Evolutionary conservation across 192 early-diverging fungal genomes (phyloP).

Genomic region (Coemansia sp.): DNA sequence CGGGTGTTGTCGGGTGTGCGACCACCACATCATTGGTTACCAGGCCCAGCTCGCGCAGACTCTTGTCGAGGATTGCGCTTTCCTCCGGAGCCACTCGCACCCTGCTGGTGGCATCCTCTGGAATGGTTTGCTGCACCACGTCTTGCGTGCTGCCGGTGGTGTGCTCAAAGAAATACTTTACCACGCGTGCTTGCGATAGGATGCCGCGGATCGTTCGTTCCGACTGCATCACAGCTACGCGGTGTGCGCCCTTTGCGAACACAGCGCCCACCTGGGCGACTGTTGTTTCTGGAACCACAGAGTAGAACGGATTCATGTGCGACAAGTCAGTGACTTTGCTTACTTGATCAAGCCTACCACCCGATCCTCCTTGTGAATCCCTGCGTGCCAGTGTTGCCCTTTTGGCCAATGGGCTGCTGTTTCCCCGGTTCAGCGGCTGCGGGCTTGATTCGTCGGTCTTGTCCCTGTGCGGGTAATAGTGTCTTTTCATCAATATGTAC

Average conservation of each 20-base stretch:
- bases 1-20: conserved; percentile 56
- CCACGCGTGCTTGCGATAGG: conserved; percentile 71
- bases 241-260: conserved; percentile 75
- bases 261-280: conserved; percentile 68
- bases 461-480: background rate
- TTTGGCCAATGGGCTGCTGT: conserved; percentile 5
- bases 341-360: conserved; percentile 35
- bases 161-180: conserved; percentile 69
- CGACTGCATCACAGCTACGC: conserved; percentile 72
- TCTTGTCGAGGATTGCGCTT: conserved; percentile 20
- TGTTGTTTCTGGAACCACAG: conserved; percentile 73
- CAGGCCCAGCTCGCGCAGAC: conserved; percentile 58
- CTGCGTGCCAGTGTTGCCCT: background rate
- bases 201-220: conserved; percentile 69
- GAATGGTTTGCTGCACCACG: background rate
- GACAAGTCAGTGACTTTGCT: conserved; percentile 63
- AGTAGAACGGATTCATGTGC: conserved; percentile 80
- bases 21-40: conserved; percentile 58
- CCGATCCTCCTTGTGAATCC: background rate
- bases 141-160: conserved; percentile 9
- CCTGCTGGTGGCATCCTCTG: background rate
- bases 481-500: conserved; percentile 61
- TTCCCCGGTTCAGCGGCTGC: background rate
- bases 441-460: background rate
- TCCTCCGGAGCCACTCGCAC: conserved; percentile 5